phyloP scores from a whole-genome alignment of 176 grass and related monocot species.

The Rhynchospora breviuscula region DNA sequence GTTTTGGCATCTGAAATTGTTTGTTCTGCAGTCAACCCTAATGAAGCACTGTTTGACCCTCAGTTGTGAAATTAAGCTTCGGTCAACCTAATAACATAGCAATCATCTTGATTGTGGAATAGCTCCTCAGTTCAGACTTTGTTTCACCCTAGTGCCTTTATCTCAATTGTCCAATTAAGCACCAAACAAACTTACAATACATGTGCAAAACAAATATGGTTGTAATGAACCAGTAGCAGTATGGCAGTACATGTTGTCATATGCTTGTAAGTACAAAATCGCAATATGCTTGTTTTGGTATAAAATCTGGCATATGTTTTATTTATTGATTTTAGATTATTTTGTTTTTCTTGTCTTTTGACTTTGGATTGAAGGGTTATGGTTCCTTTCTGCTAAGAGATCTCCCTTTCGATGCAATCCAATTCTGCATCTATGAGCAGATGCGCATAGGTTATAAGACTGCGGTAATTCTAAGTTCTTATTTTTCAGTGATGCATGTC shows the following conservation, averaged over 20 bases:
- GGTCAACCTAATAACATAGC: neutral
- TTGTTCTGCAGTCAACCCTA: neutral
- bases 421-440: slow-evolving; percentile 94
- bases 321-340: neutral
- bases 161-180: neutral
- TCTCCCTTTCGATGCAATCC: slow-evolving; percentile 88
- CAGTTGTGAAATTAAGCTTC: neutral
- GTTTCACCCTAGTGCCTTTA: neutral
- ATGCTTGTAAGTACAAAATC: neutral
- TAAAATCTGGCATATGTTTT: neutral
- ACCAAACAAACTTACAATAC: neutral
- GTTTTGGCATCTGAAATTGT: neutral
- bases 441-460: slow-evolving; percentile 88
- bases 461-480: slow-evolving; percentile 34
- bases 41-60: neutral
- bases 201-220: neutral
- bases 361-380: slow-evolving; percentile 59
- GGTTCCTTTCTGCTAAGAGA: slow-evolving; percentile 89
- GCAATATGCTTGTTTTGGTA: neutral
- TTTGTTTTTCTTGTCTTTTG: neutral
- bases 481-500: neutral
- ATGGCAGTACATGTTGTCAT: neutral
- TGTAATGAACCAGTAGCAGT: neutral
- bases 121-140: neutral
- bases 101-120: neutral